Base-by-base conservation (phyloP, 2,329 filamentous ascomycete species). In the Fusarium mangiferae region DNA sequence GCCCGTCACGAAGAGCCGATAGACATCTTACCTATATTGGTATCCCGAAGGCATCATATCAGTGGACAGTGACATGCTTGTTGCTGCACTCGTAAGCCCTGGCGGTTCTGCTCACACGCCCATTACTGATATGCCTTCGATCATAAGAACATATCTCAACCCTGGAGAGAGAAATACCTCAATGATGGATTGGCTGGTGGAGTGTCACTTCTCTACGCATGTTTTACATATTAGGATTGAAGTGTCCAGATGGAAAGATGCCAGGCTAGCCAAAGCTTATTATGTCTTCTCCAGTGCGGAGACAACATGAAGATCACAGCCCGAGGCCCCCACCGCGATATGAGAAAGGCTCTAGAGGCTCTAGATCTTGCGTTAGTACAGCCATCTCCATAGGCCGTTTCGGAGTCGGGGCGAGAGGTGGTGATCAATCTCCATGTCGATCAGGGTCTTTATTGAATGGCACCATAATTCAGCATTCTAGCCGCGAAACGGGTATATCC, bases 201-300 rank as follows among this genome's bases (percentile, higher is more conserved):
- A 48, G 44, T 45, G 51, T 62, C 63, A 28, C 48, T 59, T 60
- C 67, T 58, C 55, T 33, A 30, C 26, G 26, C 26, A 28, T 46
- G 45, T 22, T 33, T 33, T 33, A 28, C 13, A 30, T 42, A 41
- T 56, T 46, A n/a, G 44, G 52, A 58, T 41, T 38, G 46, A 68
- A 45, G 36, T 30, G 63, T 49, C 49, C 44, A 35, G 63, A 49
- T 59, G 52, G 57, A 59, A 39, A 26, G 52, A 59, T 60, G 28
- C 60, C 69, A 75, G 72, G 28, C 60, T 72, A 74, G 72, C 56
- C 68, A 57, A 74, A 75, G 64, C 56, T 75, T 75, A 36, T 20
- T 12, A 33, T 66, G 41, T 66, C 33, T 48, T 74, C 42, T 35
- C 51, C 46, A 67, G 44, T 61, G 72, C 52, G 46, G 68, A 66